Conservation (phyloP, 768 basidiomycete species). For the Mrakia hoshinonis region DNA sequence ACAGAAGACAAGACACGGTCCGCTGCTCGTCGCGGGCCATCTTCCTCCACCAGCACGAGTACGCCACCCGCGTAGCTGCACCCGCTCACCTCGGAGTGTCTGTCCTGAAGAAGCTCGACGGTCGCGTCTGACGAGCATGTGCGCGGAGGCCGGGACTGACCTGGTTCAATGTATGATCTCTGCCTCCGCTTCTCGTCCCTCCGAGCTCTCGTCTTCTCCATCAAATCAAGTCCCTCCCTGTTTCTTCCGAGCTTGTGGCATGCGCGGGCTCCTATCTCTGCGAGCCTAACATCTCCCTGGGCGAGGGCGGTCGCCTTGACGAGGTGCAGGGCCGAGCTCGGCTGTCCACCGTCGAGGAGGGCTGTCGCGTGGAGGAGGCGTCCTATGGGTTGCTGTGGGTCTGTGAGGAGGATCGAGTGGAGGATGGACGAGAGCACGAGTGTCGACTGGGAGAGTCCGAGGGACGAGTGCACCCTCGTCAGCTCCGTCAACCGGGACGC, state of each 20-base stretch:
- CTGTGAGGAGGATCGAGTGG: conserved; percentile 30
- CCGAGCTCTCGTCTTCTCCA: conserved; percentile 23
- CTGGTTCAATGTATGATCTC: background rate
- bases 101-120: too few species aligned
- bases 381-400: conserved; percentile 59
- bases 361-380: conserved; percentile 75
- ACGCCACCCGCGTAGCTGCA: too few species aligned
- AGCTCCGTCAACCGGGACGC: conserved; percentile 3
- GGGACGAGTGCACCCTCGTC: conserved; percentile 12
- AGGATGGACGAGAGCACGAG: conserved; percentile 21
- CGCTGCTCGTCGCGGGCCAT: too few species aligned
- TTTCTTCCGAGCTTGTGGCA: conserved; percentile 63
- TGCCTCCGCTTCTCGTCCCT: background rate
- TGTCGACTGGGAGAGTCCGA: conserved; percentile 4
- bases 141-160: background rate
- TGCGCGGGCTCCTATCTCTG: conserved; percentile 69
- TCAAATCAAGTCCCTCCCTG: conserved; percentile 51
- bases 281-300: conserved; percentile 30
- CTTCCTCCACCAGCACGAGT: too few species aligned
- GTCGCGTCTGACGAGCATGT: background rate
- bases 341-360: conserved; percentile 60
- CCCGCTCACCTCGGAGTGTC: too few species aligned
- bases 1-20: too few species aligned
- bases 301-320: conserved; percentile 41
- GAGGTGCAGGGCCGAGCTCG: conserved; percentile 63